Evolutionary conservation across 164 flowering plant species (phyloP).

Genomic region (Piper betle): DNA sequence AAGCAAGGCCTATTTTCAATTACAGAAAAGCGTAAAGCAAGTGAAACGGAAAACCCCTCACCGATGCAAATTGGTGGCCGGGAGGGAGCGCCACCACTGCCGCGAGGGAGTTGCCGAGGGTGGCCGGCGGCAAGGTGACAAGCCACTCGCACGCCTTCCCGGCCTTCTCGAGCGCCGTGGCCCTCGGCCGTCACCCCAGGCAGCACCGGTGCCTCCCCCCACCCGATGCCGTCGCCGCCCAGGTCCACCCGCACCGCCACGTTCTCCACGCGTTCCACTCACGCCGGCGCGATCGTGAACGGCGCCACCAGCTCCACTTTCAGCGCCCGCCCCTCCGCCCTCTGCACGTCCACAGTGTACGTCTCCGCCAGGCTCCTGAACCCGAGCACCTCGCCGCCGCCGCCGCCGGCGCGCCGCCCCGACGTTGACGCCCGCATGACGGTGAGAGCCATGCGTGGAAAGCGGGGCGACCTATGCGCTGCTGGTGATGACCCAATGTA

Average conservation of each 20-base stretch:
- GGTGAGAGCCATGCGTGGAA: too few species aligned
- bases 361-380: conserved; percentile 51
- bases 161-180: neutral
- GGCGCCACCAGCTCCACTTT: conserved; percentile 65
- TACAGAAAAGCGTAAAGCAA: too few species aligned
- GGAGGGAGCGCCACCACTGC: too few species aligned
- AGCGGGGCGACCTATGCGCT: too few species aligned
- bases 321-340: too few species aligned
- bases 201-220: conserved; percentile 85
- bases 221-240: conserved; percentile 71
- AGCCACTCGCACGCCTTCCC: too few species aligned
- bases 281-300: conserved; percentile 70
- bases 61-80: too few species aligned
- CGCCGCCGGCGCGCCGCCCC: neutral
- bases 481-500: too few species aligned
- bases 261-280: conserved; percentile 50
- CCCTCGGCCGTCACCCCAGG: conserved; percentile 84
- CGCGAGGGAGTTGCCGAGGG: too few species aligned
- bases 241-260: conserved; percentile 34
- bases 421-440: neutral
- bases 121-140: too few species aligned
- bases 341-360: neutral
- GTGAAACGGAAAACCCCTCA: too few species aligned
- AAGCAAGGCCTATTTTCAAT: too few species aligned
- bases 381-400: conserved; percentile 17